These are phyloP conservation scores for Lecanoromycetidae sp. DNA, from an alignment of 2,329 filamentous ascomycete genomes.

Conservation along the genomic window DNA sequence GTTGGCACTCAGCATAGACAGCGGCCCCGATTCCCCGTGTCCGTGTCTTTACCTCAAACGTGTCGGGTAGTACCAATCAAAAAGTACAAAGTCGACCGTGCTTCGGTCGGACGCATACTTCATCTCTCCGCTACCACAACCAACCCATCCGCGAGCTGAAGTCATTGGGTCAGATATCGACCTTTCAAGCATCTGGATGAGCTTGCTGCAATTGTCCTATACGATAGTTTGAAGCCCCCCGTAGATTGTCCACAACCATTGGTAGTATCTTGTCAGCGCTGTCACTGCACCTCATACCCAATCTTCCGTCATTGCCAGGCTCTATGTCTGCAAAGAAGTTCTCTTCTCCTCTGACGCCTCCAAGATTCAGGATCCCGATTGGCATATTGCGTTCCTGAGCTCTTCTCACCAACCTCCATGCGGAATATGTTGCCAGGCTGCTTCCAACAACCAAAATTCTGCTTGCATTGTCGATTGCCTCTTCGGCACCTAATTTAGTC, in stretches of 20 bases:
- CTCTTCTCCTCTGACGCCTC: slow-evolving; percentile 36
- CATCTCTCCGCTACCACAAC: no score
- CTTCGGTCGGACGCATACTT: no score
- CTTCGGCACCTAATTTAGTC: slow-evolving; percentile 66
- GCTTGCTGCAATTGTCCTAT: background rate
- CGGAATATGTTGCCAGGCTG: slow-evolving; percentile 87
- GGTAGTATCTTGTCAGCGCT: slow-evolving; percentile 32
- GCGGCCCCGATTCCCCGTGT: no score
- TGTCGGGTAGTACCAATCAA: no score
- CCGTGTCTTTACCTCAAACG: no score
- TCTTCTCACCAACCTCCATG: slow-evolving; percentile 76
- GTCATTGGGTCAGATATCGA: no score
- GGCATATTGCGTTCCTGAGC: slow-evolving; percentile 74
- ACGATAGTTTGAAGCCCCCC: background rate
- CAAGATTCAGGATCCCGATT: slow-evolving; percentile 74
- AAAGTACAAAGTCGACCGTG: no score
- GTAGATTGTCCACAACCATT: slow-evolving; percentile 22
- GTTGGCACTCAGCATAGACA: no score
- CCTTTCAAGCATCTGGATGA: no score
- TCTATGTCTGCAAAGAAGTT: slow-evolving; percentile 28
- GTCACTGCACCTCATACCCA: slow-evolving; percentile 32
- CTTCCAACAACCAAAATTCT: slow-evolving; percentile 73
- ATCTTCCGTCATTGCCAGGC: slow-evolving; percentile 19
- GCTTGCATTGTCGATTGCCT: slow-evolving; percentile 63
- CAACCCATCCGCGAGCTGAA: no score